Conservation (phyloP, 2,329 filamentous ascomycete species). For the Davidsoniella neocaledoniae region DNA sequence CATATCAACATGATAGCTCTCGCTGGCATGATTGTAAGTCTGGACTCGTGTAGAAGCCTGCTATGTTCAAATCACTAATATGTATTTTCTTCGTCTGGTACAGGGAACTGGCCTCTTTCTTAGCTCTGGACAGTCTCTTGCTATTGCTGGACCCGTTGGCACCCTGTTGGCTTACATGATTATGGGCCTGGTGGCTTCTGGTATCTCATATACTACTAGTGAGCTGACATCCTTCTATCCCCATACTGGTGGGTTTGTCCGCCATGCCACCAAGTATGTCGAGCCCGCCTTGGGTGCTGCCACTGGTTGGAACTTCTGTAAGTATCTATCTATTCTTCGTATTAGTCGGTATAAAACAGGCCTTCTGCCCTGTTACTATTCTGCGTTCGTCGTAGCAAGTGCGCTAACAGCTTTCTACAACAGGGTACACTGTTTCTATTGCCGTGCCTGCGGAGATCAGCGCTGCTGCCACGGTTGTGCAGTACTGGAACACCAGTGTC, state of each 20-base stretch:
- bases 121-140: constrained; percentile 32
- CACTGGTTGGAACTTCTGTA: constrained; percentile 10
- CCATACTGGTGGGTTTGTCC: constrained; percentile 18
- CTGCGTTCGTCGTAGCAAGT: neutral
- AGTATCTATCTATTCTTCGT: neutral
- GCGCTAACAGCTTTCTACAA: constrained; percentile 20
- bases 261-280: constrained; percentile 19
- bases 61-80: neutral
- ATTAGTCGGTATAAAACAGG: neutral
- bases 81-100: constrained; percentile 5
- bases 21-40: constrained; percentile 17
- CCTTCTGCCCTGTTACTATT: no score
- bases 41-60: neutral
- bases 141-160: constrained; percentile 27
- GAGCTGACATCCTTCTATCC: constrained; percentile 20
- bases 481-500: constrained; percentile 21
- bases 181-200: constrained; percentile 33
- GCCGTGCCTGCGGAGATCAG: constrained; percentile 24
- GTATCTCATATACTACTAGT: constrained; percentile 32
- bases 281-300: constrained; percentile 19
- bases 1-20: constrained; percentile 24
- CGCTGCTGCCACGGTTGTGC: constrained; percentile 22
- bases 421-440: constrained; percentile 28
- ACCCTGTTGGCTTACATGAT: constrained; percentile 25
- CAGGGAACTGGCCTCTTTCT: constrained; percentile 30